Percentiles rank a stretch among this genome's conserved stretches.
Evolutionary conservation across 805 yeast genomes (phyloP).

Genomic region (Pichia deserticola): DNA sequence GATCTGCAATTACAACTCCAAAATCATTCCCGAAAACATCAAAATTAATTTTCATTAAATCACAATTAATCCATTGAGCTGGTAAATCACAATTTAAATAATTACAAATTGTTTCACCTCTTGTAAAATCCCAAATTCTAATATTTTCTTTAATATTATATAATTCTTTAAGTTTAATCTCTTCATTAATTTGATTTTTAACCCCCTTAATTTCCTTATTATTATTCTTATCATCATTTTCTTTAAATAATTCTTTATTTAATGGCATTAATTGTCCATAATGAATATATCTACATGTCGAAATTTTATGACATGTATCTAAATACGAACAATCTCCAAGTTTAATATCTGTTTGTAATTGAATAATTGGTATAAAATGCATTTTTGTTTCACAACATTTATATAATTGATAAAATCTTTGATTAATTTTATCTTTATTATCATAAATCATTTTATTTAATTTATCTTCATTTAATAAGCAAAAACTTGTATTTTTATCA

Average conservation of each 20-base stretch:
- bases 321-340: conserved; percentile 90
- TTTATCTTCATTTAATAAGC: conserved; percentile 23
- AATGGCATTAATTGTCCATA: conserved; percentile 48
- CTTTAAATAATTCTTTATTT: conserved; percentile 2
- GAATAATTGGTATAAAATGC: conserved; percentile 50
- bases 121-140: conserved; percentile 34
- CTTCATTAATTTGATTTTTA: not conserved
- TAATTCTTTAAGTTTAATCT: not conserved
- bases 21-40: conserved; percentile 61
- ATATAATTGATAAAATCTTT: conserved; percentile 17
- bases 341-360: conserved; percentile 55
- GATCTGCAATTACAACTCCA: conserved; percentile 83
- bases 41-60: conserved; percentile 68
- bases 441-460: conserved; percentile 12
- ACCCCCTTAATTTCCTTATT: no score
- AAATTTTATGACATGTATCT: conserved; percentile 87
- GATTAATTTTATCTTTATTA: not conserved
- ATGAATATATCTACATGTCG: conserved; percentile 74
- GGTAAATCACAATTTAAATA: conserved; percentile 27
- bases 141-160: conserved; percentile 13
- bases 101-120: conserved; percentile 37
- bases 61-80: conserved; percentile 85
- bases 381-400: conserved; percentile 31
- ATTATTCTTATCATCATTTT: not conserved
- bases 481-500: conserved; percentile 21